A percentile compares a stretch with the other conserved stretches of the same genome.
These are phyloP conservation scores for Centaurea solstitialis DNA, from an alignment of 129 eudicot genomes.

Conservation along the genomic window DNA sequence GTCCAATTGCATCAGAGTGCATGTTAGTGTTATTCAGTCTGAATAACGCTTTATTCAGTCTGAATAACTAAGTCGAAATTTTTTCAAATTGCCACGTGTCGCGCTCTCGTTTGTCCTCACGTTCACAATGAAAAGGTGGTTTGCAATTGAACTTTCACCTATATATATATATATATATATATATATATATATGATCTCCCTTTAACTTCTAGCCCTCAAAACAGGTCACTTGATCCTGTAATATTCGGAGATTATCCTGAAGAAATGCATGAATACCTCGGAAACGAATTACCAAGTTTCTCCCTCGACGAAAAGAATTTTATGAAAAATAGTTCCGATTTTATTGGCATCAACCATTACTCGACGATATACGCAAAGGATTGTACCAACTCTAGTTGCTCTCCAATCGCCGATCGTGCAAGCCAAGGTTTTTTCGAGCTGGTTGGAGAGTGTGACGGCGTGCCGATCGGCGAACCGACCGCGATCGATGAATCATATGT, in stretches of 20 bases:
- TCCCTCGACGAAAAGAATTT: constrained; percentile 40
- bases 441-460: constrained; percentile 53
- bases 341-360: constrained; percentile 75
- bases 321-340: constrained; percentile 56
- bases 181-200: not conserved
- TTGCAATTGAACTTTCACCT: no score
- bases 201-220: not conserved
- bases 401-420: constrained; percentile 30
- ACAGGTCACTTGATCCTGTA: constrained; percentile 73
- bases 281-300: constrained; percentile 55
- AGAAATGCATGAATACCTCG: constrained; percentile 48
- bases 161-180: no score
- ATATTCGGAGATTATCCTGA: constrained; percentile 72
- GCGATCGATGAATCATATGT: constrained; percentile 45
- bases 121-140: no score
- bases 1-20: no score
- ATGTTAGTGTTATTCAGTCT: no score
- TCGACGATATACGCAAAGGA: constrained; percentile 58
- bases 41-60: no score
- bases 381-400: constrained; percentile 49
- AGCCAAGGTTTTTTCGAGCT: constrained; percentile 38
- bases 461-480: constrained; percentile 56
- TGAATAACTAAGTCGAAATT: no score
- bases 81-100: no score
- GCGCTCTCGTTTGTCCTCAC: no score